phyloP scores from a whole-genome alignment of 1,139 yeast species.

The Eremothecium cymbalariae region DNA sequence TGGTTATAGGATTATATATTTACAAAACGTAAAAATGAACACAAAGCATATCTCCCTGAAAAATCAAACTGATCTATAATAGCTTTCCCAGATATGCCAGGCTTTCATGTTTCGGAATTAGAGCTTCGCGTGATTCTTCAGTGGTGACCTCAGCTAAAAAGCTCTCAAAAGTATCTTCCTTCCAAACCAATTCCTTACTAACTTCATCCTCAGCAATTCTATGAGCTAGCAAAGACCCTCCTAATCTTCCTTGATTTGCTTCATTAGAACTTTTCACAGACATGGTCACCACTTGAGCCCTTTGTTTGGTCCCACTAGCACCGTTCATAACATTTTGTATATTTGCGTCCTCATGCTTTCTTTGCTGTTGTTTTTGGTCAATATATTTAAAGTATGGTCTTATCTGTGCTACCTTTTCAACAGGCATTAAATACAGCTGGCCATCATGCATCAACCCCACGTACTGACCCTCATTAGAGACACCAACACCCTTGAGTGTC shows the following conservation, averaged over 20 bases:
- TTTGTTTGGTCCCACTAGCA: slow-evolving; percentile 33
- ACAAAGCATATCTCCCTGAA: too few species aligned
- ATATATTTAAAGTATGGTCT: slow-evolving; percentile 77
- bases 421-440: slow-evolving; percentile 56
- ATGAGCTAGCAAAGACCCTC: slow-evolving; percentile 71
- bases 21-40: too few species aligned
- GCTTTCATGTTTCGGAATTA: slow-evolving; percentile 19
- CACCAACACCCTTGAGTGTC: slow-evolving; percentile 60
- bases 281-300: slow-evolving; percentile 60
- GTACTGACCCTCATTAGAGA: slow-evolving; percentile 49
- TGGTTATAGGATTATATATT: slow-evolving; percentile 7
- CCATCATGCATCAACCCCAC: slow-evolving; percentile 43
- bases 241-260: slow-evolving; percentile 51
- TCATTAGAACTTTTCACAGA: slow-evolving; percentile 64
- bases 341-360: slow-evolving; percentile 22
- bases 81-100: slow-evolving; percentile 22
- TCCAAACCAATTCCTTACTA: slow-evolving; percentile 34
- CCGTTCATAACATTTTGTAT: not conserved
- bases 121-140: slow-evolving; percentile 19
- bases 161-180: slow-evolving; percentile 24
- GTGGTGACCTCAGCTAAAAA: slow-evolving; percentile 24
- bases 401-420: slow-evolving; percentile 64
- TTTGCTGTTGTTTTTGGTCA: slow-evolving; percentile 40
- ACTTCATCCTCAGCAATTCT: slow-evolving; percentile 72
- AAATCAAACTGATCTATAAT: too few species aligned